Percentiles rank a stretch among this genome's conserved stretches.
phyloP scores from a whole-genome alignment of 177 flowering plant species.

The Vitis hybrid region DNA sequence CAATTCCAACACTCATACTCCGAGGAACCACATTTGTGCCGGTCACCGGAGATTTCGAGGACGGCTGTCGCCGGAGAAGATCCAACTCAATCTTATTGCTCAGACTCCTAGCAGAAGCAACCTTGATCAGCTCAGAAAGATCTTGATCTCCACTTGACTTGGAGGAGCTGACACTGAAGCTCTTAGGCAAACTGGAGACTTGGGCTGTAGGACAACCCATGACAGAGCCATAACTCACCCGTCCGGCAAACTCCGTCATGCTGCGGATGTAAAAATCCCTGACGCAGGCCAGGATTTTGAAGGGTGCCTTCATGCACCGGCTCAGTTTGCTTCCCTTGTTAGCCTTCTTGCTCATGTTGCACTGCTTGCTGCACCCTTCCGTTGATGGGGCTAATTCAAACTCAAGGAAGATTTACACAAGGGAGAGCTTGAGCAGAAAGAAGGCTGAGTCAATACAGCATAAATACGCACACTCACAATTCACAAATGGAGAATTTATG shows the following conservation, averaged over 20 bases:
- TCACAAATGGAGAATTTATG: no score
- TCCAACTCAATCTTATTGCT: slow-evolving; percentile 7
- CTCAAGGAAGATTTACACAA: no score
- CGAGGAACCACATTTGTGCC: slow-evolving; percentile 14
- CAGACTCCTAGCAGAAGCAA: slow-evolving; percentile 33
- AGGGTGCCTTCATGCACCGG: slow-evolving; percentile 38
- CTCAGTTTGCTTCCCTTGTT: slow-evolving; percentile 27
- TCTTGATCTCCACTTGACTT: slow-evolving; percentile 23
- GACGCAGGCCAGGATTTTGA: slow-evolving; percentile 28
- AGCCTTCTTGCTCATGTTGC: slow-evolving; percentile 2
- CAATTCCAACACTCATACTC: slow-evolving; percentile 38
- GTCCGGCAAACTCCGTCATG: slow-evolving; percentile 37
- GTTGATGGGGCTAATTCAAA: no score
- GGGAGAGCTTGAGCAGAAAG: no score
- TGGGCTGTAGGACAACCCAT: slow-evolving; percentile 27
- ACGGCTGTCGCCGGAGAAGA: neutral
- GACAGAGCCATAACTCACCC: slow-evolving; percentile 12
- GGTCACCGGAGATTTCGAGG: neutral
- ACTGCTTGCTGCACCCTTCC: neutral
- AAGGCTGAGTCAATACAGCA: no score
- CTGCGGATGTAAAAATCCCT: slow-evolving; percentile 45
- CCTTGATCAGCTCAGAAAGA: slow-evolving; percentile 33
- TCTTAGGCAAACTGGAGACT: slow-evolving; percentile 28
- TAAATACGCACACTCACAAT: no score
- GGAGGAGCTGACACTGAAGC: slow-evolving; percentile 35